A percentile compares a stretch with the other conserved stretches of the same genome.
Conservation (phyloP, 768 basidiomycete species). For the Sarcomyxa edulis region DNA sequence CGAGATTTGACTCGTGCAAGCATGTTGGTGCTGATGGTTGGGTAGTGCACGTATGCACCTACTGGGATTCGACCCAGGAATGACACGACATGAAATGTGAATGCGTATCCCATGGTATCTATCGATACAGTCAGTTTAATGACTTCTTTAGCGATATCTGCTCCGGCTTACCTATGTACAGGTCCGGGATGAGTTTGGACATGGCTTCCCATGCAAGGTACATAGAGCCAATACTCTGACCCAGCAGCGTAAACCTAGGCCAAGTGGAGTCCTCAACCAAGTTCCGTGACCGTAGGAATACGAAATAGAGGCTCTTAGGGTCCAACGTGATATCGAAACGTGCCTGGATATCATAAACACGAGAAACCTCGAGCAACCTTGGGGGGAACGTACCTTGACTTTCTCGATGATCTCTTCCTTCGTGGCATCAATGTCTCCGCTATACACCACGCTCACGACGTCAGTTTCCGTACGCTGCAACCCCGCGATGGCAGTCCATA, state of each 20-base stretch:
- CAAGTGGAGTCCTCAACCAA: conserved; percentile 80
- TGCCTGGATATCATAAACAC: conserved; percentile 35
- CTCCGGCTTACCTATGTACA: conserved; percentile 72
- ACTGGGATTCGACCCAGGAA: conserved; percentile 63
- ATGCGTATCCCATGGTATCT: conserved; percentile 99
- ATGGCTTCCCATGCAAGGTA: conserved; percentile 82
- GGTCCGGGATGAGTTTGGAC: conserved; percentile 72
- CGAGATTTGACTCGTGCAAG: conserved; percentile 68
- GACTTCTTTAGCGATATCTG: background rate
- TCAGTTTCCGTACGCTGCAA: conserved; percentile 65
- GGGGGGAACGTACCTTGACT: conserved; percentile 57
- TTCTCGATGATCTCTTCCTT: conserved; percentile 79
- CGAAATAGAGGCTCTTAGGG: conserved; percentile 65
- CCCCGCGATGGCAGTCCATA: conserved; percentile 85
- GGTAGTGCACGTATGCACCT: conserved; percentile 94
- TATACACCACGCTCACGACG: conserved; percentile 78
- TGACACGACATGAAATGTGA: conserved; percentile 78
- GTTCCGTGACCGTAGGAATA: conserved; percentile 67
- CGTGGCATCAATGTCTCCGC: conserved; percentile 75
- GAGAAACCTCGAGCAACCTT: background rate
- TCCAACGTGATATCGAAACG: conserved; percentile 78
- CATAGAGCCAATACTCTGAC: conserved; percentile 88
- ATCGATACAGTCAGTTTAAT: conserved; percentile 3
- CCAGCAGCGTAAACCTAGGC: conserved; percentile 87
- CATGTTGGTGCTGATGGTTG: conserved; percentile 95